Percentiles rank a stretch among this genome's conserved stretches.
Evolutionary conservation across 202 grass and related monocot species (phyloP).

Genomic region (Brachypodium distachyon): DNA sequence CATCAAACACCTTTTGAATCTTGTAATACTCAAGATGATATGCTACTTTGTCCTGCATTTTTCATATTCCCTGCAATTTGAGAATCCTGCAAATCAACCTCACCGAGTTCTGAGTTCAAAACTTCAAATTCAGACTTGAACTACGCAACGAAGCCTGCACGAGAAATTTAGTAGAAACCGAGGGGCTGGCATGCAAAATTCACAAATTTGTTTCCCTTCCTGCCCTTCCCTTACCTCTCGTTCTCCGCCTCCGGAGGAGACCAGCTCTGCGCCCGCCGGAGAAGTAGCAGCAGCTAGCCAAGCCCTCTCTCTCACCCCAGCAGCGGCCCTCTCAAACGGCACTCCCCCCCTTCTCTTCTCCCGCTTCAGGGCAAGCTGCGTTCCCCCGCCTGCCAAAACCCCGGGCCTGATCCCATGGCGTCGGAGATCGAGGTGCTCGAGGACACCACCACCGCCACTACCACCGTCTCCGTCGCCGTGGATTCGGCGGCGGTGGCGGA

Average conservation of each 20-base stretch:
- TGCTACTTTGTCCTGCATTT: too few species aligned
- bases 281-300: not conserved
- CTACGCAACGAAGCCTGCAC: too few species aligned
- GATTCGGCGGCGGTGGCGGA: not conserved
- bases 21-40: too few species aligned
- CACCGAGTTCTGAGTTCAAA: too few species aligned
- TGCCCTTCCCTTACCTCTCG: not conserved
- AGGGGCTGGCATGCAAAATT: not conserved
- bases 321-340: constrained; percentile 30
- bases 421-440: constrained; percentile 62
- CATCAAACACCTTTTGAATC: too few species aligned
- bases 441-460: constrained; percentile 30
- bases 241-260: constrained; percentile 17
- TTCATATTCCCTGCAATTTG: too few species aligned
- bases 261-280: not conserved
- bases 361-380: not conserved
- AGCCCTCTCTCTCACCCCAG: not conserved
- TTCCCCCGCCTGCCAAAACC: not conserved
- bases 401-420: constrained; percentile 25
- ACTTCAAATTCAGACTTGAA: too few species aligned
- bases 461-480: constrained; percentile 13
- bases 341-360: not conserved
- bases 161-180: not conserved
- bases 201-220: not conserved
- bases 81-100: too few species aligned